Evolutionary conservation across 768 basidiomycete species (phyloP).

Genomic region (Lactarius hengduanensis): DNA sequence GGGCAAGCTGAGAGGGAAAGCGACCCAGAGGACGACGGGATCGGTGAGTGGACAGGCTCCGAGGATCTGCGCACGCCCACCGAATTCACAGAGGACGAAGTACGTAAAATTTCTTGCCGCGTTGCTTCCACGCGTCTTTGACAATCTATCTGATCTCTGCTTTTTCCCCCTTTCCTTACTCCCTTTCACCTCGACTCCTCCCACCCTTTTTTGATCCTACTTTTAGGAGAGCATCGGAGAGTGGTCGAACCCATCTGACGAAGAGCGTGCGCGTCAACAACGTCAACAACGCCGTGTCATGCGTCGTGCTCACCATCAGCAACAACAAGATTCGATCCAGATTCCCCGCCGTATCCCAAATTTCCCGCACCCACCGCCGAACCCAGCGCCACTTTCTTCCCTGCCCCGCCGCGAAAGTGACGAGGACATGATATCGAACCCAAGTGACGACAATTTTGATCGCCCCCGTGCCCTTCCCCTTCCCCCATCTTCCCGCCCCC

Average conservation of each 20-base stretch:
- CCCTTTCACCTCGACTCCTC: slow-evolving; percentile 12
- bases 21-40: slow-evolving; percentile 40
- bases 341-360: slow-evolving; percentile 71
- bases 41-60: slow-evolving; percentile 81
- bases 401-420: slow-evolving; percentile 36
- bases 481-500: slow-evolving; percentile 29
- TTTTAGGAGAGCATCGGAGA: slow-evolving; percentile 72
- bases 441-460: slow-evolving; percentile 66
- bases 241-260: slow-evolving; percentile 90
- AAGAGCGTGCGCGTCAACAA: slow-evolving; percentile 73
- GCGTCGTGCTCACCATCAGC: slow-evolving; percentile 47
- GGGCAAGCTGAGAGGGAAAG: slow-evolving; percentile 33
- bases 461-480: slow-evolving; percentile 14
- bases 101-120: slow-evolving; percentile 36
- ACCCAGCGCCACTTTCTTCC: slow-evolving; percentile 42
- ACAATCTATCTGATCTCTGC: slow-evolving; percentile 10
- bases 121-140: slow-evolving; percentile 25
- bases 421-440: slow-evolving; percentile 81
- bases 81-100: slow-evolving; percentile 69
- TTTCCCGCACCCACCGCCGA: slow-evolving; percentile 73
- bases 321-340: slow-evolving; percentile 41
- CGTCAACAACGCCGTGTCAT: slow-evolving; percentile 61
- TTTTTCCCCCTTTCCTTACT: slow-evolving; percentile 7
- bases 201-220: slow-evolving; percentile 22
- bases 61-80: slow-evolving; percentile 56